phyloP scores from a whole-genome alignment of 1,139 yeast species.

The Kodamaea plutei region DNA sequence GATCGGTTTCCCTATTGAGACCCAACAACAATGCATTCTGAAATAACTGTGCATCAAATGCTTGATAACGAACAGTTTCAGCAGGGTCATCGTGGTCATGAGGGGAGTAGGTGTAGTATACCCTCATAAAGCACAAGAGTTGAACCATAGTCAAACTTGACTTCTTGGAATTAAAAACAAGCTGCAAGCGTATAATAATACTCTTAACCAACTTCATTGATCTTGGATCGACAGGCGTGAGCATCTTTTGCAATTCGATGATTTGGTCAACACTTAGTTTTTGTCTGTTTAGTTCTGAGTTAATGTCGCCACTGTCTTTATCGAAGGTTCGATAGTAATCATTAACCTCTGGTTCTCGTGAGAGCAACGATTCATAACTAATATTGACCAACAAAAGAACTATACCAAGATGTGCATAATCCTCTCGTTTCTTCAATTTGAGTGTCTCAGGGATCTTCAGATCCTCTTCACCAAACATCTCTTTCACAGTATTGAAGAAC shows the following conservation, averaged over 20 bases:
- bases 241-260: constrained; percentile 2
- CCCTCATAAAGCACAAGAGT: constrained; percentile 8
- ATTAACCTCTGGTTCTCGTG: constrained; percentile 5
- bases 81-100: constrained; percentile 10
- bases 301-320: constrained; percentile 1
- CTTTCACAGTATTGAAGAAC: constrained; percentile 18
- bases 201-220: constrained; percentile 5
- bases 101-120: constrained; percentile 7
- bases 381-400: constrained; percentile 28
- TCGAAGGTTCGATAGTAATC: constrained; percentile 6
- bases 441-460: constrained; percentile 19
- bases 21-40: constrained; percentile 16
- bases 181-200: constrained; percentile 7
- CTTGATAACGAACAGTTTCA: constrained; percentile 9
- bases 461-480: constrained; percentile 26
- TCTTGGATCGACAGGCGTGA: constrained; percentile 1
- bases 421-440: constrained; percentile 27
- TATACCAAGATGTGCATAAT: constrained; percentile 31
- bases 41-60: constrained; percentile 13
- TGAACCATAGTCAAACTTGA: constrained; percentile 7
- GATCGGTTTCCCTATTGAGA: constrained; percentile 16
- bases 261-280: constrained; percentile 4
- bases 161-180: constrained; percentile 6
- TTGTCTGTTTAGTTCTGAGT: constrained; percentile 2
- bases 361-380: constrained; percentile 30